Conservation (phyloP, 192 early-diverging fungal species). For the Podila epigama region DNA sequence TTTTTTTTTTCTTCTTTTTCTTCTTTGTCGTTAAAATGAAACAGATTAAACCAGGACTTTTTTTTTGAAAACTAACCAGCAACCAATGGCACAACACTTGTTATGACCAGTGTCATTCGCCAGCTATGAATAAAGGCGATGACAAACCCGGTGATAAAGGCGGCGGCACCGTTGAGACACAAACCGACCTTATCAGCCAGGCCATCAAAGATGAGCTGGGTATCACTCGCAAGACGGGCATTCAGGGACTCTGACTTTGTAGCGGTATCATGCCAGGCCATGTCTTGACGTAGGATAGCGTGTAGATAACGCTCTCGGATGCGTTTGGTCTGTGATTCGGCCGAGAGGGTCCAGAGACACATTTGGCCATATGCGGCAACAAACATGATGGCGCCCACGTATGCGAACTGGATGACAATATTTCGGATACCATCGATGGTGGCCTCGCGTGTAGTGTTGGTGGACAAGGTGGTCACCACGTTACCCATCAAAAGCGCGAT, state of each 20-base stretch:
- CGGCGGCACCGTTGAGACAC: slow-evolving; percentile 62
- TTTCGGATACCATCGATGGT: neutral
- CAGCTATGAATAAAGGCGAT: slow-evolving; percentile 81
- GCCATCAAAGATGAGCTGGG: slow-evolving; percentile 85
- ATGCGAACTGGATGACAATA: slow-evolving; percentile 14
- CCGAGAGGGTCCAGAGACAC: slow-evolving; percentile 62
- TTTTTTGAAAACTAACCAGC: neutral
- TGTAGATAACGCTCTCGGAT: slow-evolving; percentile 75
- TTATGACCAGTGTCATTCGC: slow-evolving; percentile 76
- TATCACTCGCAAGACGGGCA: slow-evolving; percentile 83
- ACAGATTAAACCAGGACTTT: slow-evolving; percentile 51
- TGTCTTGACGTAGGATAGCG: slow-evolving; percentile 81
- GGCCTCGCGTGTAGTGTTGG: neutral
- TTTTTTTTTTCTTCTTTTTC: neutral
- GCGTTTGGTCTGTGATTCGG: slow-evolving; percentile 50
- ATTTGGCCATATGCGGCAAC: slow-evolving; percentile 63
- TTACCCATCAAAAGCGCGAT: slow-evolving; percentile 8
- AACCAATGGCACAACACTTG: slow-evolving; percentile 73
- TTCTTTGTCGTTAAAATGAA: neutral
- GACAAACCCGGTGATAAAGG: slow-evolving; percentile 75
- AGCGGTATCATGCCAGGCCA: slow-evolving; percentile 79
- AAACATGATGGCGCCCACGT: slow-evolving; percentile 60
- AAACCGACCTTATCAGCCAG: slow-evolving; percentile 82
- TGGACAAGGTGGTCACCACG: slow-evolving; percentile 3
- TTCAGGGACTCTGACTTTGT: slow-evolving; percentile 69